Conservation (phyloP, 257 asterid genomes). For the Solanum clarkiae region DNA sequence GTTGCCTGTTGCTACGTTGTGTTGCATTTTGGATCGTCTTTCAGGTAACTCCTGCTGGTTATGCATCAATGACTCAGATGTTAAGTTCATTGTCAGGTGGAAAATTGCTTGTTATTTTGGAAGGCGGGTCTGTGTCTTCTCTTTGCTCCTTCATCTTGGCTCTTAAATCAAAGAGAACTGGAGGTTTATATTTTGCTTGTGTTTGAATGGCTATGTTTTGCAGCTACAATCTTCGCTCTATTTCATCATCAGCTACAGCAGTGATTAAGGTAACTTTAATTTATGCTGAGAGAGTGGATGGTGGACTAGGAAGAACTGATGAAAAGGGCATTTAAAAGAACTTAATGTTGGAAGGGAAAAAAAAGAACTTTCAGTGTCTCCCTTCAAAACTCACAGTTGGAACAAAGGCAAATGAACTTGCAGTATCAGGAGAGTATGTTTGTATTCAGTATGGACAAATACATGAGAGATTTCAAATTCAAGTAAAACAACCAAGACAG, state of each 20-base stretch:
- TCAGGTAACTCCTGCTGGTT: slow-evolving; percentile 87
- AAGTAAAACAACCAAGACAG: not conserved
- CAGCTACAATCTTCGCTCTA: slow-evolving; percentile 96
- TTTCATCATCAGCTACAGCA: slow-evolving; percentile 83
- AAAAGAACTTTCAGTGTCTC: not conserved
- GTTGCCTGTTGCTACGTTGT: not conserved
- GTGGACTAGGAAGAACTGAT: not conserved
- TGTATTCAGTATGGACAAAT: not conserved
- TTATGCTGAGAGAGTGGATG: not conserved
- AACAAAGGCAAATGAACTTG: not conserved
- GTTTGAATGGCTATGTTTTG: slow-evolving; percentile 5
- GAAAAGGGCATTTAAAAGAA: not conserved
- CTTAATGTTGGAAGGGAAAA: not conserved
- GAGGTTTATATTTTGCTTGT: not conserved
- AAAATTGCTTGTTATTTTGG: slow-evolving; percentile 88
- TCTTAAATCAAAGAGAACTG: not conserved
- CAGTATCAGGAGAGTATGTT: not conserved
- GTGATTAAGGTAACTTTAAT: slow-evolving; percentile 65
- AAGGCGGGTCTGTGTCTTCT: slow-evolving; percentile 77
- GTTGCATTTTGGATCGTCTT: not conserved
- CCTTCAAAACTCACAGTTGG: not conserved
- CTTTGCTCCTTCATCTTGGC: not conserved
- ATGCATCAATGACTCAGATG: slow-evolving; percentile 88
- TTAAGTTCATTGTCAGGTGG: slow-evolving; percentile 62
- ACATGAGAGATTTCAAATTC: not conserved